These are phyloP conservation scores for Vishniacozyma victoriae DNA, from an alignment of 768 basidiomycete species.

Conservation along the genomic window DNA sequence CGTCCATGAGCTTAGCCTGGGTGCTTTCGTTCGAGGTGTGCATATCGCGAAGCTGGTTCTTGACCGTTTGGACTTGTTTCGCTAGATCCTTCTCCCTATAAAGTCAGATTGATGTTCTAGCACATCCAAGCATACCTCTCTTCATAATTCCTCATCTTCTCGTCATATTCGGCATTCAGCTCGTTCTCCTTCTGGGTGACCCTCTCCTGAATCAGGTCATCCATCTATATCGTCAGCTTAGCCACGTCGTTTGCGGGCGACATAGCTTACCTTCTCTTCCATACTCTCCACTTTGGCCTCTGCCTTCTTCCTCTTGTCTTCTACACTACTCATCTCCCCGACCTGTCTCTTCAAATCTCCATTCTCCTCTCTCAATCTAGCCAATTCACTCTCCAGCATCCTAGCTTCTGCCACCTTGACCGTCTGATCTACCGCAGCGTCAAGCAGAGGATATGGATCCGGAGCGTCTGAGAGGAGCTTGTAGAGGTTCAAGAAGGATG, in stretches of 20 bases:
- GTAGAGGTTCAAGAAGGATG: slow-evolving; percentile 92
- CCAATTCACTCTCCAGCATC: slow-evolving; percentile 68
- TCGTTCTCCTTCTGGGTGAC: slow-evolving; percentile 92
- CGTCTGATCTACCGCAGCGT: slow-evolving; percentile 92
- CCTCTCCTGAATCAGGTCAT: slow-evolving; percentile 80
- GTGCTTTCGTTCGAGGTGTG: slow-evolving; percentile 85
- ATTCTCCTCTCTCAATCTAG: slow-evolving; percentile 73
- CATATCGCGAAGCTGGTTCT: slow-evolving; percentile 81
- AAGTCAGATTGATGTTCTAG: not conserved
- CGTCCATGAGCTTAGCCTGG: slow-evolving; percentile 86
- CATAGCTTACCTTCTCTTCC: slow-evolving; percentile 66
- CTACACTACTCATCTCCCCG: slow-evolving; percentile 59
- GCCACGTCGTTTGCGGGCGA: not conserved
- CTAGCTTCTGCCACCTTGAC: slow-evolving; percentile 78
- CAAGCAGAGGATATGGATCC: slow-evolving; percentile 92
- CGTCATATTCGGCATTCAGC: slow-evolving; percentile 92
- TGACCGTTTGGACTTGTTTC: slow-evolving; percentile 80
- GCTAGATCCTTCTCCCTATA: slow-evolving; percentile 84
- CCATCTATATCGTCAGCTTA: slow-evolving; percentile 61
- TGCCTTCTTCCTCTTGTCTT: slow-evolving; percentile 68
- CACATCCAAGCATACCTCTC: slow-evolving; percentile 61
- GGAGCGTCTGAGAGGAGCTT: slow-evolving; percentile 94
- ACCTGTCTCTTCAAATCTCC: slow-evolving; percentile 65
- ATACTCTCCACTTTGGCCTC: slow-evolving; percentile 68
- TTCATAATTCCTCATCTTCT: slow-evolving; percentile 90